phyloP scores from a whole-genome alignment of 495 filamentous ascomycete species.

The Penicillium taxi region DNA sequence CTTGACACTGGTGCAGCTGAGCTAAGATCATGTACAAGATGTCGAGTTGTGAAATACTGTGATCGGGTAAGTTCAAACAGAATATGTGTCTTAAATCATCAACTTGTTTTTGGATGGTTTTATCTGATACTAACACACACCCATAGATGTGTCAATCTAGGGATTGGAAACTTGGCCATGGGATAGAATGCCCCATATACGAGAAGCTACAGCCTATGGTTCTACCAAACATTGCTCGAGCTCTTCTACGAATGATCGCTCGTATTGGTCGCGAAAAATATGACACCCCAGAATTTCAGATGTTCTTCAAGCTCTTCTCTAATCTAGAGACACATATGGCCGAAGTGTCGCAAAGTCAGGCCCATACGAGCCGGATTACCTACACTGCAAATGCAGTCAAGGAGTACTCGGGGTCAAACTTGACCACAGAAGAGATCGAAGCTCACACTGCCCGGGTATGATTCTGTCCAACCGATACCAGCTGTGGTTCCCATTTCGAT shows the following conservation, averaged over 20 bases:
- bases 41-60: slow-evolving; percentile 58
- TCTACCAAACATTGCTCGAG: slow-evolving; percentile 51
- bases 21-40: slow-evolving; percentile 54
- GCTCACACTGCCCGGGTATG: slow-evolving; percentile 40
- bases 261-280: slow-evolving; percentile 29
- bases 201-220: slow-evolving; percentile 37
- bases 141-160: slow-evolving; percentile 55
- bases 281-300: slow-evolving; percentile 27
- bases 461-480: too few species aligned
- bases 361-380: slow-evolving; percentile 40
- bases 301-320: slow-evolving; percentile 38
- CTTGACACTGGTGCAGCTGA: slow-evolving; percentile 14
- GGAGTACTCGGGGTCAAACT: slow-evolving; percentile 39
- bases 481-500: neutral
- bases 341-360: slow-evolving; percentile 30
- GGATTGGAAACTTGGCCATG: slow-evolving; percentile 55
- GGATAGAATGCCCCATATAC: slow-evolving; percentile 51
- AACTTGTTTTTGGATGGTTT: neutral
- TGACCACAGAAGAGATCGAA: slow-evolving; percentile 32
- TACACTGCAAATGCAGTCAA: slow-evolving; percentile 48
- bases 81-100: slow-evolving; percentile 1
- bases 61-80: slow-evolving; percentile 42
- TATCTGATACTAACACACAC: too few species aligned
- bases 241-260: slow-evolving; percentile 45
- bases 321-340: slow-evolving; percentile 42